Conservation (phyloP, 1,139 yeast species). For the Yamadazyma friedrichii region DNA sequence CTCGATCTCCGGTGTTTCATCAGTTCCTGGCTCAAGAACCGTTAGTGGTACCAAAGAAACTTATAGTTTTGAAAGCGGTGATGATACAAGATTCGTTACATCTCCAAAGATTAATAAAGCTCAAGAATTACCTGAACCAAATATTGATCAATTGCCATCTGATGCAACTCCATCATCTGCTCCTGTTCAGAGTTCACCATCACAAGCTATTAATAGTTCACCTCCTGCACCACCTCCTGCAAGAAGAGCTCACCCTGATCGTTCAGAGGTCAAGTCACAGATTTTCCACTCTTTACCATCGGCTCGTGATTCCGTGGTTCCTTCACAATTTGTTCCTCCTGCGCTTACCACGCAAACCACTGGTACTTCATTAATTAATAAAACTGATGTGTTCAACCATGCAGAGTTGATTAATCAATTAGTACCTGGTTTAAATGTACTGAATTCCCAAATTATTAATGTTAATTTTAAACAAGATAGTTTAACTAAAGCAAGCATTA, state of each 20-base stretch:
- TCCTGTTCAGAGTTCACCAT: not conserved
- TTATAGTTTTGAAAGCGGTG: conserved; percentile 47
- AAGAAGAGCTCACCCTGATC: conserved; percentile 40
- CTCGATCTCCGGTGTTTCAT: conserved; percentile 1
- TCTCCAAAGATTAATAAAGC: conserved; percentile 23
- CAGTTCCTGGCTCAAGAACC: conserved; percentile 1
- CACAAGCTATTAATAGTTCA: conserved; percentile 3
- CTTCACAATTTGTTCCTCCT: conserved; percentile 8
- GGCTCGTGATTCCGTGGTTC: conserved; percentile 5
- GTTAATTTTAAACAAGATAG: conserved; percentile 70
- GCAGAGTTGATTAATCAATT: conserved; percentile 45
- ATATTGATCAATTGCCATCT: conserved; percentile 7
- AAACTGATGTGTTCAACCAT: conserved; percentile 29
- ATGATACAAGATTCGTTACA: conserved; percentile 33
- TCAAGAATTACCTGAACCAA: conserved; percentile 14
- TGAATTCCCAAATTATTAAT: conserved; percentile 79
- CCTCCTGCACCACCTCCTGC: conserved; percentile 71
- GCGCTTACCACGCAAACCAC: conserved; percentile 30
- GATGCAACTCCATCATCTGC: not conserved
- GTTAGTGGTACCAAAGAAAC: conserved; percentile 11
- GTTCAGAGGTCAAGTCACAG: conserved; percentile 34
- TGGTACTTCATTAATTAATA: conserved; percentile 31
- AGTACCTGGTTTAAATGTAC: conserved; percentile 67
- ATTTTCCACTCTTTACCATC: conserved; percentile 48
- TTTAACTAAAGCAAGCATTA: conserved; percentile 54